A percentile compares a stretch with the other conserved stretches of the same genome.
These are phyloP conservation scores for Aspergillus glaucus DNA, from an alignment of 2,329 filamentous ascomycete species.

Conservation along the genomic window DNA sequence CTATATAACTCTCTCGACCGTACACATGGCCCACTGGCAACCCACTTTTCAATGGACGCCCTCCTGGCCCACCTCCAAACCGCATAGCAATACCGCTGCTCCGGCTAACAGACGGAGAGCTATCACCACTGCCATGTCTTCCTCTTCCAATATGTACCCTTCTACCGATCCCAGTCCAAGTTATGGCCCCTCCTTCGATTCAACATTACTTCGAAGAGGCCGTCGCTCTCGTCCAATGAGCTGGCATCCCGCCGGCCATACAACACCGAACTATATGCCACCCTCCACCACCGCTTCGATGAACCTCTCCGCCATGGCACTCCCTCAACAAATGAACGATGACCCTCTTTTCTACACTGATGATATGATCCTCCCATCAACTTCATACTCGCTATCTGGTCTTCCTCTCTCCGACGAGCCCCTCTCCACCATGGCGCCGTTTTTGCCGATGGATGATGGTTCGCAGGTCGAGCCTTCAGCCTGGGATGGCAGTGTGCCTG, in stretches of 20 bases:
- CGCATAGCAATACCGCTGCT: too few relatives aligned
- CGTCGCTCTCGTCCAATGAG: constrained; percentile 57
- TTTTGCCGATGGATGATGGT: constrained; percentile 16
- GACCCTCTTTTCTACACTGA: constrained; percentile 7
- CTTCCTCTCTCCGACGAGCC: constrained; percentile 16
- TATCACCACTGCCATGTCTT: constrained; percentile 28
- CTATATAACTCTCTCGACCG: too few relatives aligned
- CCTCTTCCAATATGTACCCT: constrained; percentile 43
- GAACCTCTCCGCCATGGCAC: constrained; percentile 13
- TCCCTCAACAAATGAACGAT: constrained; percentile 14
- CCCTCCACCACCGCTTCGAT: constrained; percentile 11
- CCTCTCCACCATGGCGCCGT: constrained; percentile 12
- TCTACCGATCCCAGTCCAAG: constrained; percentile 7
- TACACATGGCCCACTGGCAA: too few relatives aligned
- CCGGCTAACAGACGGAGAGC: background rate
- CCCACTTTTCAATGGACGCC: too few relatives aligned
- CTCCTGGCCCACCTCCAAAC: too few relatives aligned
- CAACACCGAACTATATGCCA: constrained; percentile 10
- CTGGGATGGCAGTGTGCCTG: constrained; percentile 18
- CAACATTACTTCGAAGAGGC: constrained; percentile 28
- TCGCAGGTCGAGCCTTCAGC: constrained; percentile 21
- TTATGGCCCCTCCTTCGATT: constrained; percentile 42
- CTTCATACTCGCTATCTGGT: constrained; percentile 15
- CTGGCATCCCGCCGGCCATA: constrained; percentile 62
- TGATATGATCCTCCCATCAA: background rate